phyloP scores from a whole-genome alignment of 305 asterid species.

The Fraxinus platypoda region DNA sequence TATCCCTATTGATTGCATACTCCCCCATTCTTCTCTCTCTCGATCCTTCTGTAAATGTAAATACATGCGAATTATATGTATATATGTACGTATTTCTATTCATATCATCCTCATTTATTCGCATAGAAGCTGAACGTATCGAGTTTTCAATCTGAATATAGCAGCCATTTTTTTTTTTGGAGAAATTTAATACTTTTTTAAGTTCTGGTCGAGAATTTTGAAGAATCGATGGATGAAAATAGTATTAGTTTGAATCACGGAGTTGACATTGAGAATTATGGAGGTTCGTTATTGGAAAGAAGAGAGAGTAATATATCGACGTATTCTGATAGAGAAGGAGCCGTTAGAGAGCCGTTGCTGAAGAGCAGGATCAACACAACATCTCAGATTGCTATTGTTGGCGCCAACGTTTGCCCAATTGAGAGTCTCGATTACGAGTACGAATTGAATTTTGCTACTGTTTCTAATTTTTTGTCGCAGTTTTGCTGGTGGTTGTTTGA shows the following conservation, averaged over 20 bases:
- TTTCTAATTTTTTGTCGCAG: background rate
- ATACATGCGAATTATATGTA: background rate
- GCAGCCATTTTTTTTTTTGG: background rate
- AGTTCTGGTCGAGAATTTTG: background rate
- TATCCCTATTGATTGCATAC: background rate
- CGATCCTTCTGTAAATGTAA: background rate
- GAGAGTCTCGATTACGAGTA: conserved; percentile 98
- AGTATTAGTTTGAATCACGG: conserved; percentile 16
- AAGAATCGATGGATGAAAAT: conserved; percentile 28
- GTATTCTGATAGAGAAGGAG: conserved; percentile 33
- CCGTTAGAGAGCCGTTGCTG: conserved; percentile 53
- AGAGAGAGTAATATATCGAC: conserved; percentile 45
- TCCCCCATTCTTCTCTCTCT: background rate
- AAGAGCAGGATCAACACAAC: conserved; percentile 63
- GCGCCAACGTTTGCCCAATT: conserved; percentile 80
- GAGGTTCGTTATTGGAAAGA: conserved; percentile 12
- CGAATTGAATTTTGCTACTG: background rate
- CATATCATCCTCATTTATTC: background rate
- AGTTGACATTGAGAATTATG: conserved; percentile 53
- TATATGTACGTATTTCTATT: background rate
- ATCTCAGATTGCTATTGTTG: conserved; percentile 90
- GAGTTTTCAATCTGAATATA: background rate
- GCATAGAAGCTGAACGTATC: background rate
- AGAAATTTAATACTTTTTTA: background rate
- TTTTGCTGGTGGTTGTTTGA: background rate